Conservation (phyloP, 805 yeast species). For the Wickerhamiella cacticola region DNA sequence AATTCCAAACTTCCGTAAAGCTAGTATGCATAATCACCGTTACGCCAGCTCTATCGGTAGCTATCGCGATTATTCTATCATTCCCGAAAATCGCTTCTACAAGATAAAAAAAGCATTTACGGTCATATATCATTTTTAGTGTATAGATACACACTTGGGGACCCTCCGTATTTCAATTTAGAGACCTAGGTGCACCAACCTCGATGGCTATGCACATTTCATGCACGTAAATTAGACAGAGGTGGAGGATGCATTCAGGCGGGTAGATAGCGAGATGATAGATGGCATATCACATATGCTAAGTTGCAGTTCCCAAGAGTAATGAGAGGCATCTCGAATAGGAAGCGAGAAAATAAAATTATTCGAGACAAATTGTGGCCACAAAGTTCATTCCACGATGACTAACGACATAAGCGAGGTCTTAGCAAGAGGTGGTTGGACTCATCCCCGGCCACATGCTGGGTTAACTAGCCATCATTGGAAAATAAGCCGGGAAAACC, state of each 20-base stretch:
- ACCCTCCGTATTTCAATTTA: too few relatives aligned
- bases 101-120: too few relatives aligned
- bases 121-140: too few relatives aligned
- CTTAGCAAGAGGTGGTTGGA: background rate
- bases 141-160: too few relatives aligned
- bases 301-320: too few relatives aligned
- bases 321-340: background rate
- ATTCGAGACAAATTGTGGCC: background rate
- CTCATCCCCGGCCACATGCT: background rate
- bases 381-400: background rate
- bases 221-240: conserved; percentile 1
- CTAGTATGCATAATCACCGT: too few relatives aligned
- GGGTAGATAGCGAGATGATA: background rate
- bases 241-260: background rate
- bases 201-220: background rate
- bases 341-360: background rate
- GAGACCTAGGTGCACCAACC: background rate
- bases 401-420: background rate
- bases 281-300: background rate
- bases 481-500: background rate
- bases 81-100: too few relatives aligned
- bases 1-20: too few relatives aligned
- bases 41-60: too few relatives aligned
- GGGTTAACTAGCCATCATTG: background rate
- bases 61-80: too few relatives aligned